phyloP scores from a whole-genome alignment of 148 eudicot species.

The Heliamphora exappendiculata region DNA sequence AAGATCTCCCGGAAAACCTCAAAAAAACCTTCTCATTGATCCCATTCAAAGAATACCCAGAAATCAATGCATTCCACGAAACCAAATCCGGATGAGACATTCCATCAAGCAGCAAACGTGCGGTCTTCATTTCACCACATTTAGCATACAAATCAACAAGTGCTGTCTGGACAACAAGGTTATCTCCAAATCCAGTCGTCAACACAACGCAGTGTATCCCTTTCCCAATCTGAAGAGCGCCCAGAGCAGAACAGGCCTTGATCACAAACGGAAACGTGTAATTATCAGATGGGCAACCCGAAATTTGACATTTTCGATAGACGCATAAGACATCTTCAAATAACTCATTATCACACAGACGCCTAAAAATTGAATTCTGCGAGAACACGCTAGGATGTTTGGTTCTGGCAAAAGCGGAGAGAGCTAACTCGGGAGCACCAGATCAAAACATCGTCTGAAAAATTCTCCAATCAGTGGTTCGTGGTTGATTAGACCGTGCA shows the following conservation, averaged over 20 bases:
- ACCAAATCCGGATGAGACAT: conserved; percentile 55
- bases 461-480: conserved; percentile 28
- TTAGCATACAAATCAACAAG: conserved; percentile 52
- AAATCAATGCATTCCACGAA: conserved; percentile 61
- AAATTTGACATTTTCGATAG: conserved; percentile 29
- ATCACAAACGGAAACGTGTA: conserved; percentile 64
- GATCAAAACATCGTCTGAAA: conserved; percentile 35
- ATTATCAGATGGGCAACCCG: conserved; percentile 40
- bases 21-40: conserved; percentile 39
- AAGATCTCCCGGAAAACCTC: conserved; percentile 24
- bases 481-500: conserved; percentile 25
- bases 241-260: conserved; percentile 49
- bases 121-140: conserved; percentile 34
- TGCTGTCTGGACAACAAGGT: conserved; percentile 53
- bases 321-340: conserved; percentile 38
- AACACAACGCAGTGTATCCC: conserved; percentile 46
- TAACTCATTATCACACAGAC: conserved; percentile 37
- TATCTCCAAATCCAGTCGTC: conserved; percentile 45
- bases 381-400: conserved; percentile 34
- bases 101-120: conserved; percentile 45
- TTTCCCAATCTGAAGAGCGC: conserved; percentile 25
- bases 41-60: conserved; percentile 51
- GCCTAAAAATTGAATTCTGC: conserved; percentile 46
- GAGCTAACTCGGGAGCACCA: conserved; percentile 41
- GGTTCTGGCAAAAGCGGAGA: conserved; percentile 22